Evolutionary conservation across 441 rosid genomes (phyloP), one percentile per base, ranked within the genome.

Genomic region (Macaranga tanarius): DNA sequence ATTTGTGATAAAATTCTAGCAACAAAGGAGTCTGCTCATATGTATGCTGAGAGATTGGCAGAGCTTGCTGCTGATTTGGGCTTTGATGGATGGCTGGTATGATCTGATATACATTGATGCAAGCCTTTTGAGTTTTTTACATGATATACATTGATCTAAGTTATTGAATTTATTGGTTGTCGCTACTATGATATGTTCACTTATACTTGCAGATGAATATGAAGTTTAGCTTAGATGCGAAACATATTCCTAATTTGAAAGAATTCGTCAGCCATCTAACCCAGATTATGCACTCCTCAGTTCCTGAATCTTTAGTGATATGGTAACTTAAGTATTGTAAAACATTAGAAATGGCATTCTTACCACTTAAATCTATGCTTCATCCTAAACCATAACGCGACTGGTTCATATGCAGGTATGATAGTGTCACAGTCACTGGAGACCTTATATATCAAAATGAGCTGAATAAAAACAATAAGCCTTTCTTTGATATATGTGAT

Each of bases 41-140:
- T 79, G 70, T 89, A 87, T 83, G 99, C 97, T 0, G 88, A 87
- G 70, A 84, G 82, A 59, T 86, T 95, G 83, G 84, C 86, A 10
- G 89, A 95, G 75, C 96, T 92, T 72, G 84, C 94, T 42, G 76
- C 74, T 76, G 79, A 78, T 57, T 76, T 95, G 65, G 93, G 94
- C 62, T 91, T 92, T 62, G 97, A 95, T 68, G 99, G 97, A 19
- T 95, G 99, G 97, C 91, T 91, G 88, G 99, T 95, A 82, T 7
- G 19, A 31, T 65, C 0, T 34, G 38, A 34, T 34, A 34, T 34
- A 34, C 38, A 34, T 4, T 34, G 38, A 34, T 34, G 38, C 7
- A 3, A 34, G 38, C 38, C 38, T 4, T 34, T 34, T 34, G 0
- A 4, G 38, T 34, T 4, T 34, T 34, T 34, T 34, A 34, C 38